phyloP scores from a whole-genome alignment of 495 filamentous ascomycete species.

The Aspergillus leporis region DNA sequence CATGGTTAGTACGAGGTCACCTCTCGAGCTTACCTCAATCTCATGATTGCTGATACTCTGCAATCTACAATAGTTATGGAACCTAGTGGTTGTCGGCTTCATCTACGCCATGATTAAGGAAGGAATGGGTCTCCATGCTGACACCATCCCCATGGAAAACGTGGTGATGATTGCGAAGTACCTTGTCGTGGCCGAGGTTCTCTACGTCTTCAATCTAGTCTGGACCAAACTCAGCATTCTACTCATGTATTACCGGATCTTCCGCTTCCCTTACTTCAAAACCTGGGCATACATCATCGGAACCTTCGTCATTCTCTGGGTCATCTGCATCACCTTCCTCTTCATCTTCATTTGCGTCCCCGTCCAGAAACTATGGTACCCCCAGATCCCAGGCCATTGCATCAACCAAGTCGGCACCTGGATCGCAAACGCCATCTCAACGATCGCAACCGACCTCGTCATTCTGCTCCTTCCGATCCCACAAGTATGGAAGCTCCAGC shows the following conservation, averaged over 20 bases:
- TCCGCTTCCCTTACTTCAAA: conserved; percentile 38
- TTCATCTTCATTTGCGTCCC: conserved; percentile 49
- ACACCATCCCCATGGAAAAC: conserved; percentile 15
- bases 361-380: conserved; percentile 41
- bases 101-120: conserved; percentile 32
- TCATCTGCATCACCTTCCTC: conserved; percentile 41
- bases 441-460: conserved; percentile 46
- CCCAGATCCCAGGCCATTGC: conserved; percentile 35
- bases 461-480: conserved; percentile 48
- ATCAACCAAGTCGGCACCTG: conserved; percentile 47
- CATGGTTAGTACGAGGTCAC: conserved; percentile 29
- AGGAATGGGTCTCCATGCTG: conserved; percentile 37
- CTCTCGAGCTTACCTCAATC: background rate
- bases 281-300: conserved; percentile 40
- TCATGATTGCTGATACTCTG: background rate
- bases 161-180: conserved; percentile 36
- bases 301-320: conserved; percentile 37
- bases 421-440: conserved; percentile 47
- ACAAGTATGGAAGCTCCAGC: conserved; percentile 42
- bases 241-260: conserved; percentile 46
- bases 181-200: conserved; percentile 38
- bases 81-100: conserved; percentile 34
- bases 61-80: conserved; percentile 25
- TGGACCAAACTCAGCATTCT: conserved; percentile 45
- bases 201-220: conserved; percentile 43